Base-by-base conservation (phyloP, 2,329 filamentous ascomycete genomes). In the Fusarium sp. region DNA sequence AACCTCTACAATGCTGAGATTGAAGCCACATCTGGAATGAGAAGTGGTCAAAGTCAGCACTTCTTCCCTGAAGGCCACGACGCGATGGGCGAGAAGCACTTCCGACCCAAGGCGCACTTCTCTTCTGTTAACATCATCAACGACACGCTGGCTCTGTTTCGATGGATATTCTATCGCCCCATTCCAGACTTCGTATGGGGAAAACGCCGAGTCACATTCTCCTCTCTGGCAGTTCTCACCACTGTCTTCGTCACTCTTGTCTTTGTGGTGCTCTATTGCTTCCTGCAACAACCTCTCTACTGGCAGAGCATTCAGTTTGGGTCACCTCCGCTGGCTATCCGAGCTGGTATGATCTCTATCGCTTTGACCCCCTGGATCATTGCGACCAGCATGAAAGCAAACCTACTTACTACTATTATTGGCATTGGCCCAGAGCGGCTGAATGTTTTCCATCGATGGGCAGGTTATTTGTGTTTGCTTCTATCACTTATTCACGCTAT, bases 291-390 rank as follows among this genome's bases (percentile, higher is more conserved):
- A 72, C 95, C 95, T 2, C 86, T 97, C 5, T 98, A 94, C 82
- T 97, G 93, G 88, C 83, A 92, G 75, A 96, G 92, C 79, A 97
- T 98, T 73, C 86, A 86, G 47, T 95, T 88, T 74, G 95, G 95
- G 43, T 97, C 95, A 2, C 95, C 95, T 28, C 95, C 95, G 1
- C 79, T 98, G 58, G 93, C 94, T 12, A 89, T 98, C 65, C 88
- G 95, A 69, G 86, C 94, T 10, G 95, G 95, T 49, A 98, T 98
- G 95, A 88, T 98, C 59, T 90, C 94, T 14, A 91, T 98, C 16
- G 93, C 95, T 14, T 88, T 97, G 86, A 91, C 96, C 47, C 95
- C 95, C 1, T 98, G 94, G 94, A 95, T 98, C 69, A 84, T 97
- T 53, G 93, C 91, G 20, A 89, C 96, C 13, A 93, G 92, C 77